These are phyloP conservation scores for Penicillium fuscoglaucum DNA, from an alignment of 2,329 filamentous ascomycete species.

Conservation along the genomic window DNA sequence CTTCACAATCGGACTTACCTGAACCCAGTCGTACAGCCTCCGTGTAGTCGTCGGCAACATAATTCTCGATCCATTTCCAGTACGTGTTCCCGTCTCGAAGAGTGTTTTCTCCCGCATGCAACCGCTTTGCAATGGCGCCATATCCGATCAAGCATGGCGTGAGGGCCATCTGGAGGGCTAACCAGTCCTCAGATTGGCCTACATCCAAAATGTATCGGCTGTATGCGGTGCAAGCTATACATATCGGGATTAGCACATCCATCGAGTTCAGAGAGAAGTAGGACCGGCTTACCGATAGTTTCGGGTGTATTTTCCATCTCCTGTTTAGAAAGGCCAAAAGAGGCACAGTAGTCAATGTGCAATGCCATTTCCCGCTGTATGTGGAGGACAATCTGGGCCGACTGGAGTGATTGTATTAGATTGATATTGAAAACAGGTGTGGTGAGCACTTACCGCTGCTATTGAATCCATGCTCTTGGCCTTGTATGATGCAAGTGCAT, in stretches of 20 bases:
- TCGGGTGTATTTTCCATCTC: slow-evolving; percentile 75
- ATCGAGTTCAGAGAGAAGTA: neutral
- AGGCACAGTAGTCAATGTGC: slow-evolving; percentile 78
- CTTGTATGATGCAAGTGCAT: slow-evolving; percentile 84
- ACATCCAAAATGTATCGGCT: slow-evolving; percentile 85
- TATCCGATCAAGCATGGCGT: slow-evolving; percentile 91
- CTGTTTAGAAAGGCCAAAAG: slow-evolving; percentile 72
- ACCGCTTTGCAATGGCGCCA: slow-evolving; percentile 70
- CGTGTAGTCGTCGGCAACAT: slow-evolving; percentile 75
- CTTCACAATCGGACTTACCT: slow-evolving; percentile 51
- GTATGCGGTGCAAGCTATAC: slow-evolving; percentile 73
- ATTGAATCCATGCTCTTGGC: slow-evolving; percentile 72
- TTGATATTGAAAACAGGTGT: neutral
- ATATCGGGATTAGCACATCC: neutral
- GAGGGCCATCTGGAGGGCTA: slow-evolving; percentile 80
- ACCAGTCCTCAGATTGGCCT: slow-evolving; percentile 82
- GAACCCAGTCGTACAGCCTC: slow-evolving; percentile 69
- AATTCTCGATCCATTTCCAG: slow-evolving; percentile 90
- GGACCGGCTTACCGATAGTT: slow-evolving; percentile 60
- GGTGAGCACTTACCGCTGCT: slow-evolving; percentile 56
- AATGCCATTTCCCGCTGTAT: slow-evolving; percentile 77
- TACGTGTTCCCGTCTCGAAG: slow-evolving; percentile 68
- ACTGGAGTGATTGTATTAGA: slow-evolving; percentile 41
- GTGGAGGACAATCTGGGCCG: slow-evolving; percentile 70
- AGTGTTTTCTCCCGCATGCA: slow-evolving; percentile 64